Evolutionary conservation across 257 asterid species (phyloP).

Genomic region (Solanum piurae): DNA sequence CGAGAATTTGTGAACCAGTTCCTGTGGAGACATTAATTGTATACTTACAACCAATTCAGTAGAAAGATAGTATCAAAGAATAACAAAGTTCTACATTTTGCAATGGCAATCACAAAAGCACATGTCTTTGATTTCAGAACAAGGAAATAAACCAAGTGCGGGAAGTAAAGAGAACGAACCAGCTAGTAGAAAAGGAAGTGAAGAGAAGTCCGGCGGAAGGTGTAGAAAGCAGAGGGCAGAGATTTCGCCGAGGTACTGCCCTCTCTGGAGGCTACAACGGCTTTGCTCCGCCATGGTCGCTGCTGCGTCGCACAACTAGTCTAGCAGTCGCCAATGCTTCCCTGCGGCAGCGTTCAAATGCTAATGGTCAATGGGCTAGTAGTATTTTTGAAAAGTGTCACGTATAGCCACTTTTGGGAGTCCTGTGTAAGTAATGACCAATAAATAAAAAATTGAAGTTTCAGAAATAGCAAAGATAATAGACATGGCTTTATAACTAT

Average conservation of each 20-base stretch:
- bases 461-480: too few relatives aligned
- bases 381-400: neutral
- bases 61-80: neutral
- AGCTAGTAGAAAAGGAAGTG: slow-evolving; percentile 68
- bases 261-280: slow-evolving; percentile 33
- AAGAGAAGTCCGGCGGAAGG: slow-evolving; percentile 41
- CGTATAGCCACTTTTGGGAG: neutral
- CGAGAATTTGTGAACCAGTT: slow-evolving; percentile 76
- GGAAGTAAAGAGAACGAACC: slow-evolving; percentile 29
- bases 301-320: neutral
- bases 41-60: neutral
- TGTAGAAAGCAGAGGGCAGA: slow-evolving; percentile 86
- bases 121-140: neutral
- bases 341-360: neutral
- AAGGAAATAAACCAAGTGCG: neutral
- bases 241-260: slow-evolving; percentile 80
- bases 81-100: neutral
- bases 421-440: neutral
- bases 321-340: neutral
- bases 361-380: neutral
- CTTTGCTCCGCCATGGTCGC: slow-evolving; percentile 14
- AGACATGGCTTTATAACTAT: too few relatives aligned
- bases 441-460: neutral
- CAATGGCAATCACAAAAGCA: neutral
- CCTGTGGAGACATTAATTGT: slow-evolving; percentile 30